A percentile compares a stretch with the other conserved stretches of the same genome.
These are phyloP conservation scores for Pseudogymnoascus sp. DNA, from an alignment of 2,329 filamentous ascomycete species.

Conservation along the genomic window DNA sequence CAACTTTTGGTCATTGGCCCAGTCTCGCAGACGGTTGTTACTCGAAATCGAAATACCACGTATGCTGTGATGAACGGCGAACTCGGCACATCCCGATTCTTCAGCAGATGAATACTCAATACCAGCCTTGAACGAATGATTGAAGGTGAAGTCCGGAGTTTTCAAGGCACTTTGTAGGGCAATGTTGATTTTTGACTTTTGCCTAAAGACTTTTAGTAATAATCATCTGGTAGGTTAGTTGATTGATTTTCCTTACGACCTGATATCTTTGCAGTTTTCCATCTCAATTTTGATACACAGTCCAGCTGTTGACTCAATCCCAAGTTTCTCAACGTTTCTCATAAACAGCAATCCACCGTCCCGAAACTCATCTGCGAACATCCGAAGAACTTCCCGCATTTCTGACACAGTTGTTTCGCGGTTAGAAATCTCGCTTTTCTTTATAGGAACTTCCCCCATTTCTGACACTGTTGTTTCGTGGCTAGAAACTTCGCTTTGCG, in stretches of 20 bases:
- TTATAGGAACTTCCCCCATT: conserved; percentile 23
- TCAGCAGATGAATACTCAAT: conserved; percentile 10
- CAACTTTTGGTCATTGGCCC: conserved; percentile 24
- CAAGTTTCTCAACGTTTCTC: conserved; percentile 24
- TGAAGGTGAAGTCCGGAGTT: conserved; percentile 12
- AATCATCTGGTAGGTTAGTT: neutral
- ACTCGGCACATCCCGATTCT: conserved; percentile 12
- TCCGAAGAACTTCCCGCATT: neutral
- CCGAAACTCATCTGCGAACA: neutral
- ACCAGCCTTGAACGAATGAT: conserved; percentile 16
- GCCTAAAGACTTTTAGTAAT: neutral
- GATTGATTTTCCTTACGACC: conserved; percentile 15
- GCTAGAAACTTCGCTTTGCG: conserved; percentile 25
- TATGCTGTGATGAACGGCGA: conserved; percentile 25
- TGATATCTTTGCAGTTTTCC: conserved; percentile 10
- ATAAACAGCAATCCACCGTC: conserved; percentile 28
- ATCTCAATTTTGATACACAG: conserved; percentile 17
- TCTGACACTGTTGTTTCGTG: conserved; percentile 20
- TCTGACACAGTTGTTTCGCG: neutral
- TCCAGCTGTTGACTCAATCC: conserved; percentile 12
- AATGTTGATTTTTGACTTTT: neutral
- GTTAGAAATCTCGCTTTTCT: neutral
- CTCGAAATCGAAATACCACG: conserved; percentile 15
- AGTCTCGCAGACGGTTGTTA: conserved; percentile 18
- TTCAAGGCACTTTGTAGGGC: neutral